These are phyloP conservation scores for Achlya hypogyna DNA, from an alignment of 352 stramenopile species.

Conservation along the genomic window DNA sequence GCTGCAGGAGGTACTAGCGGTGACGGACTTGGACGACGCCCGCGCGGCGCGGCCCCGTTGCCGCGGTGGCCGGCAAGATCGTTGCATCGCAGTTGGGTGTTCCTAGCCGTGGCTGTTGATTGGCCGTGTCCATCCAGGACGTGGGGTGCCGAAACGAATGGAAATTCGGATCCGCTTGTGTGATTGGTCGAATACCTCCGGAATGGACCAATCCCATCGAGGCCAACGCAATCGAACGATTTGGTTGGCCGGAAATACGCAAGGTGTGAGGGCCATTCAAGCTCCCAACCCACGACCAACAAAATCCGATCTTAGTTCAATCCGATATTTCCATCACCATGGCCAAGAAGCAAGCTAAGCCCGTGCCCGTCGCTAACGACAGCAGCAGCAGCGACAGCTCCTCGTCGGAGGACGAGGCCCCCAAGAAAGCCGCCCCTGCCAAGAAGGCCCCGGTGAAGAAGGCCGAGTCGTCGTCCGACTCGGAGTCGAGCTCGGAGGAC, in stretches of 20 bases:
- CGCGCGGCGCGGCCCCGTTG: too few species aligned
- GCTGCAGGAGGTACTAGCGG: too few species aligned
- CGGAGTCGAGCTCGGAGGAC: slow-evolving; percentile 24
- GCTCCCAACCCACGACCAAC: slow-evolving; percentile 13
- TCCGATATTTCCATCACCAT: neutral
- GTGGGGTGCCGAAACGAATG: neutral
- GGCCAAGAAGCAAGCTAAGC: slow-evolving; percentile 20
- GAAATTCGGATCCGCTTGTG: neutral
- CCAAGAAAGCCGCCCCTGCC: slow-evolving; percentile 22
- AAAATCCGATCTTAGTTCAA: neutral
- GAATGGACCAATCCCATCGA: neutral
- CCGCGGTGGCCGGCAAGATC: too few species aligned
- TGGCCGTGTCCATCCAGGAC: neutral
- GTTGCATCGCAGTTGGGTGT: too few species aligned
- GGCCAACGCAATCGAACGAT: neutral
- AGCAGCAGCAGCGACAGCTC: slow-evolving; percentile 22
- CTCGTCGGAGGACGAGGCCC: slow-evolving; percentile 25
- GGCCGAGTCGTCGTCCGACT: slow-evolving; percentile 21
- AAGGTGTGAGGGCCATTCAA: slow-evolving; percentile 15
- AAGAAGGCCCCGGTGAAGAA: slow-evolving; percentile 21
- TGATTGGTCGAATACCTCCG: neutral
- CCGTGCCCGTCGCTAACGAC: slow-evolving; percentile 5
- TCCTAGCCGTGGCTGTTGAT: neutral
- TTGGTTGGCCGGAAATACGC: slow-evolving; percentile 3
- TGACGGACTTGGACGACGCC: too few species aligned